Evolutionary conservation across 2,329 filamentous ascomycete genomes (phyloP).

Genomic region (Pestalotiopsis sp.): DNA sequence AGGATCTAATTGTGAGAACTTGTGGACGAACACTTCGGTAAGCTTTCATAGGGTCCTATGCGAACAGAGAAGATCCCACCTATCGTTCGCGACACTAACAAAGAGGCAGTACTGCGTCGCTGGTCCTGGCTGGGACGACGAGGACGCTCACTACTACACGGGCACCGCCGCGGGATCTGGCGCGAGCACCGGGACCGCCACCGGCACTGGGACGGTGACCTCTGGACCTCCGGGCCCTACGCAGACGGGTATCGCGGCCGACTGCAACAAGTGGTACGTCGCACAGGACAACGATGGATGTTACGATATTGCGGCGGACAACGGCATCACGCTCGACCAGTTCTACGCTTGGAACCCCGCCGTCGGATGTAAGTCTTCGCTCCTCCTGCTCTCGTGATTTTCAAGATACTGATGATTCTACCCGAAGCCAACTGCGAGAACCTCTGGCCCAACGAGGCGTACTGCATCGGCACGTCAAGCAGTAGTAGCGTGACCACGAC

Average conservation of each 20-base stretch:
- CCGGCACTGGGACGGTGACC: not conserved
- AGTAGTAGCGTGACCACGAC: not conserved
- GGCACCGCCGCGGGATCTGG: not conserved
- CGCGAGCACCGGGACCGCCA: not conserved
- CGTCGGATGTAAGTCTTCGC: not conserved
- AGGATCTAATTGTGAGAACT: not conserved
- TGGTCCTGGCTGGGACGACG: not conserved
- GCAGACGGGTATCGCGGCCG: not conserved
- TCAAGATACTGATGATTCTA: not conserved
- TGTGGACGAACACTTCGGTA: not conserved
- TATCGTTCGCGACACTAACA: not conserved
- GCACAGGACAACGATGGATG: not conserved
- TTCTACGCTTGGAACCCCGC: conserved; percentile 1
- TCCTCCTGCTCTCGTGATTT: not conserved
- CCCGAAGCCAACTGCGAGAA: not conserved
- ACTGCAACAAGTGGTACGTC: not conserved
- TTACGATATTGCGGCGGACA: not conserved
- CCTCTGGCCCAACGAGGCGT: not conserved
- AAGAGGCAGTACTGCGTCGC: not conserved
- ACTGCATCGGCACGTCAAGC: not conserved
- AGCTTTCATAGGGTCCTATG: not conserved
- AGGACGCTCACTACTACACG: not conserved
- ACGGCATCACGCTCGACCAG: not conserved
- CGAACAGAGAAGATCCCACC: not conserved
- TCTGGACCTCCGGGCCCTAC: not conserved